Percentiles rank a stretch among this genome's conserved stretches.
Evolutionary conservation across 2,329 filamentous ascomycete genomes (phyloP).

Genomic region (Ophiostoma novo-ulmi): DNA sequence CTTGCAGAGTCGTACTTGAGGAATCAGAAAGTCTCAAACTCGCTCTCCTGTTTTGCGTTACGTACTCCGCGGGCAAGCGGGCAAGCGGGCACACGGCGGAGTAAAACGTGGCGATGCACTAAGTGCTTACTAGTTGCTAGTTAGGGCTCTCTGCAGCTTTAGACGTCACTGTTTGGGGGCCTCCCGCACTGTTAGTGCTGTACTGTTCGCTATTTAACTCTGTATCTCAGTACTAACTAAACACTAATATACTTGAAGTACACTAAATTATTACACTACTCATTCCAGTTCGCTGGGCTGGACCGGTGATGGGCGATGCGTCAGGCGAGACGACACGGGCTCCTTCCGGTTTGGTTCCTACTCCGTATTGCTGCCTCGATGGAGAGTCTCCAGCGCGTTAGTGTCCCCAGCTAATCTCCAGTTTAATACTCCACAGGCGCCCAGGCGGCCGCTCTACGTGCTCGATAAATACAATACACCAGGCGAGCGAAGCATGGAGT

Average conservation of each 20-base stretch:
- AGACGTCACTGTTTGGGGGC: no score
- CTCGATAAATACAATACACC: not conserved
- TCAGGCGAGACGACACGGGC: not conserved
- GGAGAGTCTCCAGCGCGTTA: not conserved
- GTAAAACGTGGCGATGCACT: constrained; percentile 7
- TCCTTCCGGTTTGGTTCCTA: constrained; percentile 8
- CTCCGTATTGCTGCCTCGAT: no score
- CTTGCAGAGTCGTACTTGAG: no score
- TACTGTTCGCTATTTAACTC: not conserved
- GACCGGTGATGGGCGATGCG: not conserved
- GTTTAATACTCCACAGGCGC: not conserved
- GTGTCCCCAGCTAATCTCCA: not conserved
- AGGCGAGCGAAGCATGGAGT: no score
- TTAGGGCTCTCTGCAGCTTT: not conserved
- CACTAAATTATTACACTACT: no score
- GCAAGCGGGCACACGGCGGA: not conserved
- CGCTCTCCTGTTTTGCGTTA: no score
- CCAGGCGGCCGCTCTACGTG: no score
- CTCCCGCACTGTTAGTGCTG: no score
- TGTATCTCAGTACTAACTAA: not conserved
- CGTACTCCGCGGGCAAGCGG: no score
- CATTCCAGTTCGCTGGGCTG: not conserved
- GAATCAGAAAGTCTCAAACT: no score
- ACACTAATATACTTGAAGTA: no score
- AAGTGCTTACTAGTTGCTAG: not conserved